A percentile compares a stretch with the other conserved stretches of the same genome.
These are phyloP conservation scores for Psidium friedrichsthalianum DNA, from an alignment of 345 rosid genomes.

Conservation along the genomic window DNA sequence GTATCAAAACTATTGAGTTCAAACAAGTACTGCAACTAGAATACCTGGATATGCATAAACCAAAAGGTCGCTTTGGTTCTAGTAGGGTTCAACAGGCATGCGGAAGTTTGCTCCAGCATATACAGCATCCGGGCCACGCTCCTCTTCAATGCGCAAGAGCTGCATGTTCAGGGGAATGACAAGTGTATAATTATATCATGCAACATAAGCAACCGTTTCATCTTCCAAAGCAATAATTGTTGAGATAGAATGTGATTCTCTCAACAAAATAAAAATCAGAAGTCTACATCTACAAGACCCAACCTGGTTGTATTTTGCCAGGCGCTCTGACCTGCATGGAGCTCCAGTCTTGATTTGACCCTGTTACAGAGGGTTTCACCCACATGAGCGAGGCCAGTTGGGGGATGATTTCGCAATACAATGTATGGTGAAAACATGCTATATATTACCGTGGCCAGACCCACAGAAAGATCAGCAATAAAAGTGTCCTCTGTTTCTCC, in stretches of 20 bases:
- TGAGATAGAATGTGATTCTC: not conserved
- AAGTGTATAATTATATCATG: not conserved
- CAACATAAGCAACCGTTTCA: not conserved
- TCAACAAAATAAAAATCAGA: not conserved
- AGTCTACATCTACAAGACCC: not conserved
- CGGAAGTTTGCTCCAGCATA: conserved; percentile 86
- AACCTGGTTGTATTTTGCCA: conserved; percentile 72
- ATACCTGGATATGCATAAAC: not conserved
- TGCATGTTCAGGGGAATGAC: not conserved
- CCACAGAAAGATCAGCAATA: conserved; percentile 88
- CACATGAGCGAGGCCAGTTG: not conserved
- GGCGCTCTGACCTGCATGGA: conserved; percentile 68
- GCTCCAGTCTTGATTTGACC: conserved; percentile 68
- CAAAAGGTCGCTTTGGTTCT: not conserved
- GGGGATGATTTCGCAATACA: not conserved
- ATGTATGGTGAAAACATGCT: not conserved
- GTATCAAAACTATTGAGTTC: not conserved
- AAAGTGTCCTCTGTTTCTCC: conserved; percentile 99
- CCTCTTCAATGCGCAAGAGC: conserved; percentile 88
- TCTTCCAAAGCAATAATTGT: not conserved
- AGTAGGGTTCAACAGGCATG: conserved; percentile 77
- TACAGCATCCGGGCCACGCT: conserved; percentile 71
- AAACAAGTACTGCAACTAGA: not conserved
- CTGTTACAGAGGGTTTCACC: conserved; percentile 10
- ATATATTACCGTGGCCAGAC: conserved; percentile 70